Evolutionary conservation across 2,329 filamentous ascomycete species (phyloP), one percentile per base, ranked within the genome.

Genomic region (Cercospora sojina): DNA sequence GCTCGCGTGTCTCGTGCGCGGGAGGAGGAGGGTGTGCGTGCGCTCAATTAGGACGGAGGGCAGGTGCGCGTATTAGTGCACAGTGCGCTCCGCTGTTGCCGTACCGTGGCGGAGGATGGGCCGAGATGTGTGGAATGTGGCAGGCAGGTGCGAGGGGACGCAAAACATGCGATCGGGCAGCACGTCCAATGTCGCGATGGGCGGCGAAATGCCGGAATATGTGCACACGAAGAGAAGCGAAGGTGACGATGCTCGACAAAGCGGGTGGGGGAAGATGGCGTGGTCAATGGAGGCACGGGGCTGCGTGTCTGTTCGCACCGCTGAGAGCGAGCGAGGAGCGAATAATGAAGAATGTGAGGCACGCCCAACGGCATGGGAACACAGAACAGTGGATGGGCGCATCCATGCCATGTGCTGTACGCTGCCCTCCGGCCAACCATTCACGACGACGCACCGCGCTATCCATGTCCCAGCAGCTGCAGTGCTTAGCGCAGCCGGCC

Each of bases 211-310:
- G 49, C 38, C 13, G 47, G 59, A 61, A 51, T 32, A 32, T 23
- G 27, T 29, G 43, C 47, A 51, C 47, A 10, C 47, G 23, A 51
- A 20, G 18, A 23, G 47, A 20, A 51, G 6, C 47, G 47, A 61
- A 61, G 20, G 35, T 7, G 38, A 49, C 13, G 58, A 16, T 61
- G 58, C 55, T 32, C 38, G 38, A 32, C 31, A 38, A 38, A 8
- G 32, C 27, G 20, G 23, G 20, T 27, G 56, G 32, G 13, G 43
- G 27, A 18, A 53, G 29, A 16, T 41, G 59, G 31, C 43, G 59
- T 35, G 27, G 59, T 62, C 59, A 61, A 61, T 61, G 59, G 59
- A 12, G 20, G 23, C 43, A 31, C 25, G 31, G 13, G n/a, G n/a
- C n/a, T n/a, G n/a, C 9, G 59, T 49, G 59, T 53, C 27, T 20